Evolutionary conservation across 1,284 basidiomycete species (phyloP).

Genomic region (Pascua guehoae): DNA sequence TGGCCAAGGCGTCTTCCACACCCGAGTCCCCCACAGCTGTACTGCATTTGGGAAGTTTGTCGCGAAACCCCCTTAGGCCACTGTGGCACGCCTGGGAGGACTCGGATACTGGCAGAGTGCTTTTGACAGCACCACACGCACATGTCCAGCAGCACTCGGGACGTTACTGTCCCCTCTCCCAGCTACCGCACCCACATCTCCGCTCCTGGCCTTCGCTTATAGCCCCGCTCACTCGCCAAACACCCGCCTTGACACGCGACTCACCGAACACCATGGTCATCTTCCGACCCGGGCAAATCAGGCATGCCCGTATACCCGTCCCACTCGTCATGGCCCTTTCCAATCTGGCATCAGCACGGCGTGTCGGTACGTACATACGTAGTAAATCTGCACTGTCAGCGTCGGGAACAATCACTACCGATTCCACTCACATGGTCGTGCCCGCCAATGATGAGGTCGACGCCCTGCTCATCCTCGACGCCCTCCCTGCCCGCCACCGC

Average conservation of each 20-base stretch:
- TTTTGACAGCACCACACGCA: too few species aligned
- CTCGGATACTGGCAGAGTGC: not conserved
- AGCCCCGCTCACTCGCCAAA: too few species aligned
- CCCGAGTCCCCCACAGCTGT: too few species aligned
- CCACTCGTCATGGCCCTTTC: conserved; percentile 70
- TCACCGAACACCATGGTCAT: conserved; percentile 67
- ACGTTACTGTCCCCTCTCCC: too few species aligned
- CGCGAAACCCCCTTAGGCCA: not conserved
- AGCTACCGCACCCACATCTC: too few species aligned
- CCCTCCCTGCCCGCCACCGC: conserved; percentile 55
- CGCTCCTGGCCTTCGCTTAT: too few species aligned
- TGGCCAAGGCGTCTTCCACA: too few species aligned
- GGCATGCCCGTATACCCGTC: conserved; percentile 62
- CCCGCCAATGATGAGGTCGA: conserved; percentile 80
- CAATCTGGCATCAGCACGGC: conserved; percentile 56
- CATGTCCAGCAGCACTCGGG: too few species aligned
- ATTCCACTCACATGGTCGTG: conserved; percentile 68
- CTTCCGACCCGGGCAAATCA: conserved; percentile 65
- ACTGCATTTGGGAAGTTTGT: too few species aligned
- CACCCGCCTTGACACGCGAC: conserved; percentile 13
- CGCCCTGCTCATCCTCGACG: conserved; percentile 62
- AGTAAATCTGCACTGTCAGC: conserved; percentile 32
- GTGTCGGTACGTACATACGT: conserved; percentile 11
- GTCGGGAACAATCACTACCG: not conserved
- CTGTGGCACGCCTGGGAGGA: too few species aligned